Percentiles rank a stretch among this genome's conserved stretches.
phyloP scores from a whole-genome alignment of 108 stramenopile genomes.

The Conticribra weissflogii region DNA sequence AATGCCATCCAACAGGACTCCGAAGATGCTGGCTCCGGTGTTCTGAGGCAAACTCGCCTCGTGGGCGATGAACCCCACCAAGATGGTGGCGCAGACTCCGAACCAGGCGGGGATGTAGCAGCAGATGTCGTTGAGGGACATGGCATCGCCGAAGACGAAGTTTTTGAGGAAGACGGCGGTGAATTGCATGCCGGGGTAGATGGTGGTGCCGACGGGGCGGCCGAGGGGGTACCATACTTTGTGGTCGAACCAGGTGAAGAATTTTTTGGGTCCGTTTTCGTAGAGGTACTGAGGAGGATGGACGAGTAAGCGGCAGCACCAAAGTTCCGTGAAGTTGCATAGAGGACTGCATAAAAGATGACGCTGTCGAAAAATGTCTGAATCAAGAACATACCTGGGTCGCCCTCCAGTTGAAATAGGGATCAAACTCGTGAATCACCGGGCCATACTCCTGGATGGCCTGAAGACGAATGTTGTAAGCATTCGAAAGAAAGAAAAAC shows the following conservation, averaged over 20 bases:
- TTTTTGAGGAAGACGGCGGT: conserved; percentile 91
- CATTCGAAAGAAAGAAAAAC: conserved; percentile 52
- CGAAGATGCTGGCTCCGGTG: conserved; percentile 53
- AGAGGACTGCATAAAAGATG: too few species aligned
- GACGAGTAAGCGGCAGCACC: conserved; percentile 4
- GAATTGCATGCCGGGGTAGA: conserved; percentile 98
- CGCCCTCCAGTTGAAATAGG: conserved; percentile 94
- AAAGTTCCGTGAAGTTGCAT: neutral
- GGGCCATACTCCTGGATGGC: conserved; percentile 92
- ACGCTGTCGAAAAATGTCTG: too few species aligned
- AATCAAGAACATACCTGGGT: conserved; percentile 75
- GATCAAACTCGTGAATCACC: conserved; percentile 99
- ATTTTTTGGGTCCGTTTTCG: conserved; percentile 71
- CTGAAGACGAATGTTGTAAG: conserved; percentile 87
- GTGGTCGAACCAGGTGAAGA: conserved; percentile 90
- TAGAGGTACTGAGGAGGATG: conserved; percentile 63
- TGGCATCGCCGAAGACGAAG: conserved; percentile 55
- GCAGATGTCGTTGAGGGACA: conserved; percentile 89
- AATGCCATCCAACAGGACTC: conserved; percentile 48
- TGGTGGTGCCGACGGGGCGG: conserved; percentile 97
- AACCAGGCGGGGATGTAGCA: conserved; percentile 94
- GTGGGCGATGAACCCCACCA: conserved; percentile 77
- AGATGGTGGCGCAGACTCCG: conserved; percentile 75
- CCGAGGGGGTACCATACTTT: conserved; percentile 98
- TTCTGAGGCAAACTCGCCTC: conserved; percentile 72